Conservation (phyloP, 2,329 filamentous ascomycete genomes). For the Coniochaeta pulveracea region DNA sequence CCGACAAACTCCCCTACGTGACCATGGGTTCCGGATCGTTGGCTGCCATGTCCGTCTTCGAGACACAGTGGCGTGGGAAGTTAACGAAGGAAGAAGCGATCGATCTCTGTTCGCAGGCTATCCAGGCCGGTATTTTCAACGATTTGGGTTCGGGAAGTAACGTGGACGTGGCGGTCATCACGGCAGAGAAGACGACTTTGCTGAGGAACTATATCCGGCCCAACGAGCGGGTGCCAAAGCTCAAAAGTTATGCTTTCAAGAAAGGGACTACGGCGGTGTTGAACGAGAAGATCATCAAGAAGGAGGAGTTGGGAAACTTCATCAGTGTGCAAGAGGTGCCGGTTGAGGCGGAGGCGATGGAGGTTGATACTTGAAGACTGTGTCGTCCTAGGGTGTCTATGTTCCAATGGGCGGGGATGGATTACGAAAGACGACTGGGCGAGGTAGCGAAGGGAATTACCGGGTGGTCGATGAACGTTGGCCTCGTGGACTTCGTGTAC, state of each 20-base stretch:
- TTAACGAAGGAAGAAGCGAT: constrained; percentile 74
- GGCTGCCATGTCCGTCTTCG: constrained; percentile 96
- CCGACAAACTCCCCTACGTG: constrained; percentile 97
- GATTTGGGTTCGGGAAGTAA: constrained; percentile 95
- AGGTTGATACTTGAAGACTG: constrained; percentile 56
- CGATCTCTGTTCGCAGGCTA: constrained; percentile 72
- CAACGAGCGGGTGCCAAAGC: constrained; percentile 83
- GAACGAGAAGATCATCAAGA: constrained; percentile 92
- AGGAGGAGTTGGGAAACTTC: constrained; percentile 88
- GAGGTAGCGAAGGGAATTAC: constrained; percentile 2
- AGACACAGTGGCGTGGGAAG: constrained; percentile 82
- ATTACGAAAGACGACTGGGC: background rate
- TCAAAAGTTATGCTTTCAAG: constrained; percentile 84
- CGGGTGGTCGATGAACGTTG: background rate
- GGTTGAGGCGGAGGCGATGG: constrained; percentile 52
- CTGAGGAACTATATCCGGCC: constrained; percentile 88
- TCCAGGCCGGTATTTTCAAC: constrained; percentile 96
- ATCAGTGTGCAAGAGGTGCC: constrained; percentile 79
- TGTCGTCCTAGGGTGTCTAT: too few relatives aligned
- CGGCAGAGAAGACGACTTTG: constrained; percentile 85
- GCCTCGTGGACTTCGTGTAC: background rate
- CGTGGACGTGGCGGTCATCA: constrained; percentile 93
- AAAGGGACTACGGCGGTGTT: constrained; percentile 90
- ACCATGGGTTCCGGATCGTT: constrained; percentile 97
- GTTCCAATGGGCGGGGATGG: constrained; percentile 9